phyloP scores from a whole-genome alignment of 345 rosid genomes.

The Boechera divaricarpa region DNA sequence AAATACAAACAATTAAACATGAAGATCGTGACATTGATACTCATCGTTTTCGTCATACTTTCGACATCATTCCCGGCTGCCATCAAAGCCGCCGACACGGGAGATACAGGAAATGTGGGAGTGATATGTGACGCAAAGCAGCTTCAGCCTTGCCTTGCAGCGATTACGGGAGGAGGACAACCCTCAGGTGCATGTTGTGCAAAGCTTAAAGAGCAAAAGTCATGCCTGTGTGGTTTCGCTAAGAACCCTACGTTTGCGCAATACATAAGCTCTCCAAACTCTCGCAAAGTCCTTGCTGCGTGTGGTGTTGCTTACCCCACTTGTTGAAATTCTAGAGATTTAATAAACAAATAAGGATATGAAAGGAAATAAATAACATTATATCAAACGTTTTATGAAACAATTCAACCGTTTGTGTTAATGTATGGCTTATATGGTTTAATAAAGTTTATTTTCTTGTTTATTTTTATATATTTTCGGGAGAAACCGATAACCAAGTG shows the following conservation, averaged over 20 bases:
- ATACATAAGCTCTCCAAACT: slow-evolving; percentile 56
- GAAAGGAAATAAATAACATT: slow-evolving; percentile 23
- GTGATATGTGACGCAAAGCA: slow-evolving; percentile 56
- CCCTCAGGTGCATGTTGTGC: slow-evolving; percentile 63
- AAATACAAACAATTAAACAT: slow-evolving; percentile 19
- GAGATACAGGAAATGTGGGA: slow-evolving; percentile 32
- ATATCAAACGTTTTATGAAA: slow-evolving; percentile 17
- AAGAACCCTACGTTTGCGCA: slow-evolving; percentile 54
- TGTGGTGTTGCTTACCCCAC: slow-evolving; percentile 62
- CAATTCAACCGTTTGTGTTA: slow-evolving; percentile 11
- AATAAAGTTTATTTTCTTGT: slow-evolving; percentile 18
- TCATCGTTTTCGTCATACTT: slow-evolving; percentile 17
- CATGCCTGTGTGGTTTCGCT: slow-evolving; percentile 71
- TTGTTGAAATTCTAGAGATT: slow-evolving; percentile 48
- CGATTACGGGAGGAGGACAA: slow-evolving; percentile 44
- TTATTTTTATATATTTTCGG: neutral
- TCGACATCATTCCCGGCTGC: slow-evolving; percentile 33
- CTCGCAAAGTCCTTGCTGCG: slow-evolving; percentile 44
- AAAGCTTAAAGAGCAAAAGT: slow-evolving; percentile 60
- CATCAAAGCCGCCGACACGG: slow-evolving; percentile 15
- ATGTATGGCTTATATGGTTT: slow-evolving; percentile 29
- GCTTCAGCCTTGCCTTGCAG: slow-evolving; percentile 61
- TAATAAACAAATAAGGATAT: slow-evolving; percentile 15
- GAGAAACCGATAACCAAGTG: neutral
- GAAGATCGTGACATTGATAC: slow-evolving; percentile 29